Conservation (phyloP, 306 rosid genomes). For the Vigna nakashimae region DNA sequence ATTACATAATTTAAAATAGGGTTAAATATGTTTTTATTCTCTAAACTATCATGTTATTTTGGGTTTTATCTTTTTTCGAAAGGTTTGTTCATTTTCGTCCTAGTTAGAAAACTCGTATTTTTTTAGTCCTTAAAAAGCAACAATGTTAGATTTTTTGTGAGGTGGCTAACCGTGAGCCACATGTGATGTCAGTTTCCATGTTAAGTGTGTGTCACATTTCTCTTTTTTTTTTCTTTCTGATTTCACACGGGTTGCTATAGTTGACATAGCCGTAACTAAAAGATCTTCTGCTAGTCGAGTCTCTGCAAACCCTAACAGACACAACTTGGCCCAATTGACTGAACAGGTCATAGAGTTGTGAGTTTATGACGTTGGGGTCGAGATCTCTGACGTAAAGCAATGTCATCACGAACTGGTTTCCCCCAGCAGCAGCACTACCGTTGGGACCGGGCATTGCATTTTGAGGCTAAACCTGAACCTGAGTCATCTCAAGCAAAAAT, state of each 20-base stretch:
- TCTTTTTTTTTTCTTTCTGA: too few species aligned
- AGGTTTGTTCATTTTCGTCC: too few species aligned
- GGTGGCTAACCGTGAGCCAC: too few species aligned
- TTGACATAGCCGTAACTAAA: constrained; percentile 97
- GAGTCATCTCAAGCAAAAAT: constrained; percentile 68
- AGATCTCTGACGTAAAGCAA: constrained; percentile 97
- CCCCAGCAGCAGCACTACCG: constrained; percentile 48
- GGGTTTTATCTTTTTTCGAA: too few species aligned
- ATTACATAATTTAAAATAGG: too few species aligned
- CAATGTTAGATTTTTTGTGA: too few species aligned
- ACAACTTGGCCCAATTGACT: constrained; percentile 92
- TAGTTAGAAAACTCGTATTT: too few species aligned
- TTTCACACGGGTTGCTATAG: constrained; percentile 55
- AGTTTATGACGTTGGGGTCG: constrained; percentile 75
- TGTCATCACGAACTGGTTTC: constrained; percentile 82
- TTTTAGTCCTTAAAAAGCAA: too few species aligned
- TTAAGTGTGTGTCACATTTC: too few species aligned
- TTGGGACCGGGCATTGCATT: constrained; percentile 67
- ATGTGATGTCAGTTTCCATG: too few species aligned
- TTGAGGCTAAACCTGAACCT: constrained; percentile 84
- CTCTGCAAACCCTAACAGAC: constrained; percentile 98
- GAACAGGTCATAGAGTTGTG: constrained; percentile 92
- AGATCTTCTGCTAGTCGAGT: constrained; percentile 79
- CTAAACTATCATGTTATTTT: too few species aligned
- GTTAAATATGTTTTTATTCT: too few species aligned